Conservation (phyloP, 441 rosid species). For the Hura crepitans region DNA sequence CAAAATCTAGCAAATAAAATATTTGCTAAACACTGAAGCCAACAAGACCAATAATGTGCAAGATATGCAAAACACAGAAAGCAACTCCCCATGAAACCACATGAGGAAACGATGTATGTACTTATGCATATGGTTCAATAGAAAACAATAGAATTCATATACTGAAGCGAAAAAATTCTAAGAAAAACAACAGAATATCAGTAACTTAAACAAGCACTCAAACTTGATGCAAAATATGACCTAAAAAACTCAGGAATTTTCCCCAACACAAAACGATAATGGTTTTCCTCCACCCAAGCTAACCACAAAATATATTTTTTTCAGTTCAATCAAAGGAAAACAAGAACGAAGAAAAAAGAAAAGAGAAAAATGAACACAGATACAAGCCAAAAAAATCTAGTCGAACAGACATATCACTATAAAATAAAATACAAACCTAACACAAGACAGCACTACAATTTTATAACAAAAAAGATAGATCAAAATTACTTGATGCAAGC, state of each 20-base stretch:
- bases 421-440: conserved; percentile 1
- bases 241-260: not conserved
- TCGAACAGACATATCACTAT: not conserved
- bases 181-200: not conserved
- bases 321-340: not conserved
- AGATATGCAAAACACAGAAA: too few relatives aligned
- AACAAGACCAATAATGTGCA: too few relatives aligned
- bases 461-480: conserved; percentile 6
- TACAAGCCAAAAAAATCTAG: not conserved
- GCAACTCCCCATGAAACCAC: not conserved
- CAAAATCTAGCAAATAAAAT: not conserved
- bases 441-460: conserved; percentile 17
- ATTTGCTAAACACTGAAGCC: not conserved
- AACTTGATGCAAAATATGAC: not conserved
- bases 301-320: not conserved
- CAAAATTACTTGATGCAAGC: conserved; percentile 88
- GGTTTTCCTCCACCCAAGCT: not conserved
- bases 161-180: not conserved
- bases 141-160: not conserved
- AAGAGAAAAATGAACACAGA: not conserved
- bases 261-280: not conserved
- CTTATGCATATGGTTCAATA: not conserved
- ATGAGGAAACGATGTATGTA: not conserved
- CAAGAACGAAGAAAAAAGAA: not conserved
- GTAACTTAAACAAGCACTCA: not conserved